phyloP scores from a whole-genome alignment of 306 rosid genomes.

The Castanea crenata region DNA sequence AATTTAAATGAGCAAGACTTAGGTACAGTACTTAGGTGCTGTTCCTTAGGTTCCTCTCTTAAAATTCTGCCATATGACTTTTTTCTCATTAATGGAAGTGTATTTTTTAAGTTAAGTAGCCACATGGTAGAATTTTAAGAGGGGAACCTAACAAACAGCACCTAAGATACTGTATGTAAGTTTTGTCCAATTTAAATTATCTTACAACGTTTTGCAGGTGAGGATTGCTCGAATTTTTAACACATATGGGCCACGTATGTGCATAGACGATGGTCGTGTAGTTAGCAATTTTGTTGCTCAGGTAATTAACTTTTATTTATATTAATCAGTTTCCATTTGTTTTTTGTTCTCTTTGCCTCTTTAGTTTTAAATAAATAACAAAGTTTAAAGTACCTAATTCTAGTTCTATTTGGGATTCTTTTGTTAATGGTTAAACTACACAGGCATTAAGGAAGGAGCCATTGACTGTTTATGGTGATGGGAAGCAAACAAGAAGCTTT shows the following conservation, averaged over 20 bases:
- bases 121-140: too few species aligned
- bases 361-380: background rate
- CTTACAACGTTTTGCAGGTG: conserved; percentile 36
- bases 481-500: conserved; percentile 94
- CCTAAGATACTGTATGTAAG: too few species aligned
- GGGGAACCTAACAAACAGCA: too few species aligned
- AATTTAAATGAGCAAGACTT: too few species aligned
- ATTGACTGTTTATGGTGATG: conserved; percentile 94
- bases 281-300: conserved; percentile 95
- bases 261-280: conserved; percentile 90
- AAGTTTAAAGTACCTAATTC: background rate
- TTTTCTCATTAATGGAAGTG: too few species aligned
- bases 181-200: too few species aligned
- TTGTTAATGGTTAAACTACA: background rate
- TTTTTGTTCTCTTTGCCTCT: background rate
- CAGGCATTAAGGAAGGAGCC: conserved; percentile 95
- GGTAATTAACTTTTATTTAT: conserved; percentile 34
- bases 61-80: too few species aligned
- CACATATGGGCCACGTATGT: conserved; percentile 90
- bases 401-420: background rate
- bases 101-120: too few species aligned
- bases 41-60: too few species aligned
- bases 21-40: too few species aligned
- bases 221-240: conserved; percentile 92
- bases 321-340: background rate